Base-by-base conservation (phyloP, 2,329 filamentous ascomycete species). In the Cordyceps sp. region DNA sequence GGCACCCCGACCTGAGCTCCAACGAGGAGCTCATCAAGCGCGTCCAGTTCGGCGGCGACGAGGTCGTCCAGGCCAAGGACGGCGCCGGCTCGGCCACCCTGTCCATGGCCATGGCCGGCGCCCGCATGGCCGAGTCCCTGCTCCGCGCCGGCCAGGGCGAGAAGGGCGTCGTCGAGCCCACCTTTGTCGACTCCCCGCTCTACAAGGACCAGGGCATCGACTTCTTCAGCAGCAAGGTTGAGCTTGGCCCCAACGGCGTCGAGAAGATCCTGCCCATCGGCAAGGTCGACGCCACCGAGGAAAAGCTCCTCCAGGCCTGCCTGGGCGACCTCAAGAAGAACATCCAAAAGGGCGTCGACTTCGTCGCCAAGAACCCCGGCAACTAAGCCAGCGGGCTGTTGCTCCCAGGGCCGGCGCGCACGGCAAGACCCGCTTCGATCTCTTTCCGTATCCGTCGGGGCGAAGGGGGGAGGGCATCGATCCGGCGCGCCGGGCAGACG, bases 51-150 rank as follows among this genome's bases (percentile, higher is more conserved):
- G 88, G 90, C 61, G 88, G 88, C 70, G 88, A 96, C 59, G 88
- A 96, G 77, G 88, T 96, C 46, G 88, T 96, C 66, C 74, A 94
- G 76, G 90, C 88, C 63, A 96, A 96, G 81, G 86, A 88, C 56
- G 90, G 88, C 61, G 85, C 86, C 52, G 88, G 88, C 49, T 94
- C 85, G 46, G 88, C 88, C 56, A 96, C 88, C 42, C 81, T 96
- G 48, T 94, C 85, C 66, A 98, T 98, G 88, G 88, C 88, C 53
- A 88, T 93, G 74, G 88, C 88, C 45, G 88, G 88, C 58, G 71
- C 72, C 53, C 71, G 73, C 59, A 68, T 77, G 61, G 84, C 90
- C 48, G 86, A 96, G 69, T 84, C 80, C 46, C 67, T 98, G 50
- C 80, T 98, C 63, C 86, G 84, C 62, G 90, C 90, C 49, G 66